A percentile compares a stretch with the other conserved stretches of the same genome.
phyloP scores from a whole-genome alignment of 2,329 filamentous ascomycete species.

The Lasiodiplodia sp. region DNA sequence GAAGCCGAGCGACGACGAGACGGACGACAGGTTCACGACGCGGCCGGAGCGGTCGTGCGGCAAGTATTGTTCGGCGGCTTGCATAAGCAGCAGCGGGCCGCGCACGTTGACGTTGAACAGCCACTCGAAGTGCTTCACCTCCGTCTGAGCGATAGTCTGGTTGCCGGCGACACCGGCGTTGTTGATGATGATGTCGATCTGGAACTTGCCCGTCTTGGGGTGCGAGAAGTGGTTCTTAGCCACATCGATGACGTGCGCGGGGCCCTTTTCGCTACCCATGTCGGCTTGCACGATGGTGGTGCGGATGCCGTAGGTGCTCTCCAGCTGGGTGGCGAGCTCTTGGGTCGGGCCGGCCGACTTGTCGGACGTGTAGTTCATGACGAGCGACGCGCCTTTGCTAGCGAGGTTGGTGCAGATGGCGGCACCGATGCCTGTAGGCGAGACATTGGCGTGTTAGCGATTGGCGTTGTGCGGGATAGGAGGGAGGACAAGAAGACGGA shows the following conservation, averaged over 20 bases:
- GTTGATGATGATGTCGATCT: constrained; percentile 86
- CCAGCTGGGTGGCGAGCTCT: constrained; percentile 64
- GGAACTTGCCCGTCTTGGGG: constrained; percentile 63
- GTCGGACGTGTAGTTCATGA: constrained; percentile 75
- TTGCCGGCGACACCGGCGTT: constrained; percentile 78
- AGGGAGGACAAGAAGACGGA: not conserved
- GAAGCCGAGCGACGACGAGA: constrained; percentile 53
- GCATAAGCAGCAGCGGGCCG: constrained; percentile 78
- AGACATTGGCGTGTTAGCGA: constrained; percentile 19
- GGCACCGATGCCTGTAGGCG: constrained; percentile 71
- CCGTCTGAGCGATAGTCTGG: constrained; percentile 68
- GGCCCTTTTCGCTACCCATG: constrained; percentile 68
- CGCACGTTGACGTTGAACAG: constrained; percentile 84
- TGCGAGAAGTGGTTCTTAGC: constrained; percentile 66
- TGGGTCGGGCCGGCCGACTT: constrained; percentile 61
- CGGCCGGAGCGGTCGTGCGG: constrained; percentile 71
- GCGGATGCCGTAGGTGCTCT: constrained; percentile 64
- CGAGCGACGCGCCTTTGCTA: constrained; percentile 71
- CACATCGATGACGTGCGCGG: constrained; percentile 65
- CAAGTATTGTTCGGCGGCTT: constrained; percentile 75
- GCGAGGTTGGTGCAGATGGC: constrained; percentile 74
- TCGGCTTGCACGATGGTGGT: constrained; percentile 74
- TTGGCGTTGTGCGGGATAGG: not conserved
- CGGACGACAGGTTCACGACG: constrained; percentile 62
- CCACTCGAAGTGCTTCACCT: constrained; percentile 69